Conservation (phyloP, 2,329 filamentous ascomycete species). For the Hypoxylon rubiginosum region DNA sequence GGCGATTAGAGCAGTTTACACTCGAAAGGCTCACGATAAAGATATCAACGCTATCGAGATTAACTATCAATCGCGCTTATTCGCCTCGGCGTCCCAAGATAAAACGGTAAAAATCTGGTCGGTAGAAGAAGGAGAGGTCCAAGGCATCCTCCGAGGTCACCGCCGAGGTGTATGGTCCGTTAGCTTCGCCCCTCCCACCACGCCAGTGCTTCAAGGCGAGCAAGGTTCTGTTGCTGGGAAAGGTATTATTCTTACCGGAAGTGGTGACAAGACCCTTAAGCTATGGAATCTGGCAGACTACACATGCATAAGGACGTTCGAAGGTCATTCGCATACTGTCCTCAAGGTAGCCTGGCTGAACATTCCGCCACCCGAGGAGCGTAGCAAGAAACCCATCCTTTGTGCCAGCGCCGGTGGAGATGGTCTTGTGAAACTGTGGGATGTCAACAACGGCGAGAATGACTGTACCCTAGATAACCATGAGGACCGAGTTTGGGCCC, state of each 20-base stretch:
- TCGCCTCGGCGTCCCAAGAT: constrained; percentile 97
- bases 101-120: constrained; percentile 98
- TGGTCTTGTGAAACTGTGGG: constrained; percentile 97
- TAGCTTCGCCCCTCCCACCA: constrained; percentile 84
- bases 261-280: constrained; percentile 95
- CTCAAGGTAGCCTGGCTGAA: constrained; percentile 92
- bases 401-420: constrained; percentile 92
- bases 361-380: constrained; percentile 62
- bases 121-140: constrained; percentile 86
- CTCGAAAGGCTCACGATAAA: constrained; percentile 96
- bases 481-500: constrained; percentile 93
- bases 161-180: constrained; percentile 97
- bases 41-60: constrained; percentile 97
- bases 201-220: constrained; percentile 79
- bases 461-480: constrained; percentile 96
- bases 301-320: constrained; percentile 91
- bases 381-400: constrained; percentile 72
- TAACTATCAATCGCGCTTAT: constrained; percentile 79
- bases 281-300: constrained; percentile 95
- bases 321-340: constrained; percentile 96
- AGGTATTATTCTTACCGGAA: constrained; percentile 88
- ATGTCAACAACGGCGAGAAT: constrained; percentile 84
- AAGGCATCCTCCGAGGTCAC: constrained; percentile 92
- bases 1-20: constrained; percentile 79
- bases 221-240: constrained; percentile 80